phyloP scores from a whole-genome alignment of 2,329 filamentous ascomycete species.

The Verticillium klebahnii region DNA sequence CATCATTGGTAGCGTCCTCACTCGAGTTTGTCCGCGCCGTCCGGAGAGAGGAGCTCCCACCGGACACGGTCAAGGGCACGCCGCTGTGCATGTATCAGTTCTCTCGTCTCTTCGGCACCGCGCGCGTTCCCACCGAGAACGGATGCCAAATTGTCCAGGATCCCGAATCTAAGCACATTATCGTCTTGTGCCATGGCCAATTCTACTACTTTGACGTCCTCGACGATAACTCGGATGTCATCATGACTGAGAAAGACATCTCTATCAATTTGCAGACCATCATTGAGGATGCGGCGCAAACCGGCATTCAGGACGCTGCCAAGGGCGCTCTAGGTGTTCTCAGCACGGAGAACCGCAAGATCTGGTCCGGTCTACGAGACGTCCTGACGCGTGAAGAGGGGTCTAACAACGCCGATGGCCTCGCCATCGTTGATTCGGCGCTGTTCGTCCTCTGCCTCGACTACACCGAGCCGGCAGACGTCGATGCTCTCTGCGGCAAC shows the following conservation, averaged over 20 bases:
- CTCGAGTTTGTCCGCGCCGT: slow-evolving; percentile 91
- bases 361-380: slow-evolving; percentile 89
- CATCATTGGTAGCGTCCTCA: slow-evolving; percentile 85
- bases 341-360: slow-evolving; percentile 93
- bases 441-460: slow-evolving; percentile 91
- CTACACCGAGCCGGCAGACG: slow-evolving; percentile 78
- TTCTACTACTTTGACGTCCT: slow-evolving; percentile 99
- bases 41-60: slow-evolving; percentile 84
- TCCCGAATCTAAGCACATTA: slow-evolving; percentile 84
- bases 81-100: slow-evolving; percentile 99
- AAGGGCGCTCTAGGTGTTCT: slow-evolving; percentile 90
- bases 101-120: slow-evolving; percentile 89
- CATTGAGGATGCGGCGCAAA: slow-evolving; percentile 83
- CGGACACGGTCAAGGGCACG: slow-evolving; percentile 77
- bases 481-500: slow-evolving; percentile 87
- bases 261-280: slow-evolving; percentile 89
- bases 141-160: slow-evolving; percentile 96
- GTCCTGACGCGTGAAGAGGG: slow-evolving; percentile 79
- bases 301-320: slow-evolving; percentile 89
- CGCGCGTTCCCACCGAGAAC: slow-evolving; percentile 86
- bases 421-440: slow-evolving; percentile 93
- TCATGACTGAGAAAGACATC: slow-evolving; percentile 95
- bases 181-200: slow-evolving; percentile 90
- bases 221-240: slow-evolving; percentile 88
- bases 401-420: slow-evolving; percentile 92